These are phyloP conservation scores for Terana coerulea DNA, from an alignment of 768 basidiomycete species.

Conservation along the genomic window DNA sequence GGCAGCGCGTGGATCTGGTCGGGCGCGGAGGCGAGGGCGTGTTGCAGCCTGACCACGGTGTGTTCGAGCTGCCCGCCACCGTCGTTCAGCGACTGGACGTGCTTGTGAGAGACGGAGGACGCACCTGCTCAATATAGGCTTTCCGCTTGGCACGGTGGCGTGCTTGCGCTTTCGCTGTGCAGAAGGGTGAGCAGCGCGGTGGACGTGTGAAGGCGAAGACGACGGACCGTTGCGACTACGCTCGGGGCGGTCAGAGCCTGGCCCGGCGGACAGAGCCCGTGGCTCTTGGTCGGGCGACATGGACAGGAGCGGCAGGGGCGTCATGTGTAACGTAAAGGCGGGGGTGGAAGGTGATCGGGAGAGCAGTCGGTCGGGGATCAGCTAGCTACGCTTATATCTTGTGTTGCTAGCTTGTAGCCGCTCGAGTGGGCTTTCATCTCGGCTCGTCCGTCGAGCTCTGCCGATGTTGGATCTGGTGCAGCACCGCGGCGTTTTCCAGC, in stretches of 20 bases:
- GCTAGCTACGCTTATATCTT: slow-evolving; percentile 13
- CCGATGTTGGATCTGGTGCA: slow-evolving; percentile 14
- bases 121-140: slow-evolving; percentile 87
- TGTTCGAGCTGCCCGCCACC: slow-evolving; percentile 62
- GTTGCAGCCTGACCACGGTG: slow-evolving; percentile 82
- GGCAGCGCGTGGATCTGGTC: slow-evolving; percentile 75
- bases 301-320: slow-evolving; percentile 11
- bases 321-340: slow-evolving; percentile 18
- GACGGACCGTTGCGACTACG: slow-evolving; percentile 25
- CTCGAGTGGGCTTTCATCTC: slow-evolving; percentile 4
- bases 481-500: neutral
- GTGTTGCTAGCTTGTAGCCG: slow-evolving; percentile 5
- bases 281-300: neutral
- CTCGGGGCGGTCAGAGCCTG: slow-evolving; percentile 12
- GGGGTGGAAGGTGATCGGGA: slow-evolving; percentile 14
- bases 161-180: slow-evolving; percentile 76
- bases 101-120: neutral
- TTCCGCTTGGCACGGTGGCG: slow-evolving; percentile 89
- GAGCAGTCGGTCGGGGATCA: slow-evolving; percentile 10
- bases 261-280: neutral
- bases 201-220: neutral
- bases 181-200: neutral
- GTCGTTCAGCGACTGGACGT: neutral
- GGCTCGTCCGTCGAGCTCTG: slow-evolving; percentile 8
- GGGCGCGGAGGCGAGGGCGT: slow-evolving; percentile 64